Evolutionary conservation across 2,329 filamentous ascomycete species (phyloP), one percentile per base, ranked within the genome.

Genomic region (Ceratocystis eucalypticola): DNA sequence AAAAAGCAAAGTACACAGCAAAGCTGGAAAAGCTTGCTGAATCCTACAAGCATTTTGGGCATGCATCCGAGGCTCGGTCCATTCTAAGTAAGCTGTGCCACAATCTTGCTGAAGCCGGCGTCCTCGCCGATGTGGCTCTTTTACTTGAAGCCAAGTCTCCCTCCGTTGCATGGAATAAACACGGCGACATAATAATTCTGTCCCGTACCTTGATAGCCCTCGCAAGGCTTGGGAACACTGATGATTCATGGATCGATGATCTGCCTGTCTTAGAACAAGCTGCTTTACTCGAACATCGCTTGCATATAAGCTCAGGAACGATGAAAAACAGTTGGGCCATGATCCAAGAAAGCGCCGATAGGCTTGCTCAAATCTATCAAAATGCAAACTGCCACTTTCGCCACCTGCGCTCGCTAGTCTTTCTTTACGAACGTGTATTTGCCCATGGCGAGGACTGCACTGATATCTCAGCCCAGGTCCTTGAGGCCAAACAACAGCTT

Each of bases 1-100:
- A 83, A 55, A 80, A 80, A 69, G 86, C 84, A 0, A 80, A 86
- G 68, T 75, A 89, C 1, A 75, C 80, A 0, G 79, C 79, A 65
- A 91, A 90, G 71, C 76, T 89, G 48, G 88, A 90, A 72, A 78
- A 83, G 10, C 80, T 88, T 70, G 86, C 83, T 1, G 84, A 88
- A 48, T 71, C 85, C 1, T 84, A 82, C 70, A 83, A 80, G 69
- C 74, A 76, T 0, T 74, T 77, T 15, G 82, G 82, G 3, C 78
- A 82, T 59, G 75, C 76, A 20, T 80, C 82, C 2, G 83, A 87
- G 68, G 82, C 86, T 0, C 77, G 83, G 10, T 78, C 80, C 41
- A 81, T 83, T 1, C 78, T 88, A 5, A 77, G 80, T 62, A 79
- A 82, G 17, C 82, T 89, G n/a, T 81, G 87, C 66, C 80, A 82